A percentile compares a stretch with the other conserved stretches of the same genome.
phyloP scores from a whole-genome alignment of 2,329 filamentous ascomycete genomes.

The Ophiognomonia clavigignenti-juglandacearum region DNA sequence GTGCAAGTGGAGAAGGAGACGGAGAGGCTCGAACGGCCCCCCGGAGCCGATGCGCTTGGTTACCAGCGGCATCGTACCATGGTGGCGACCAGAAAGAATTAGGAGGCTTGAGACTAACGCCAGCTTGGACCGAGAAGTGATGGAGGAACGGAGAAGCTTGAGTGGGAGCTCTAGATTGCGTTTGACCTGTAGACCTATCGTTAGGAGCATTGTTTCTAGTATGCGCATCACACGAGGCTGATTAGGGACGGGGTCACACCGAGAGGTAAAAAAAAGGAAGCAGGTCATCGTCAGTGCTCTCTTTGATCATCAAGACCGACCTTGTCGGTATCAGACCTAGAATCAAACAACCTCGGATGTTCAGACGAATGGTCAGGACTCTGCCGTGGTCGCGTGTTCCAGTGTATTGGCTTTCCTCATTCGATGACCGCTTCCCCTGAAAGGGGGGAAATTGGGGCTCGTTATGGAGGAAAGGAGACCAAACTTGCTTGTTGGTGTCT shows the following conservation, averaged over 20 bases:
- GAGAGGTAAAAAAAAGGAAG: too few relatives aligned
- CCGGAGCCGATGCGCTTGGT: too few relatives aligned
- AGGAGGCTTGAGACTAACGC: background rate
- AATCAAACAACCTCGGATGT: slow-evolving; percentile 30
- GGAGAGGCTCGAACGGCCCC: slow-evolving; percentile 31
- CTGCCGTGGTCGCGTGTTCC: slow-evolving; percentile 13
- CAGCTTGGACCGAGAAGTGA: too few relatives aligned
- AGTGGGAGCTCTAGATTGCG: too few relatives aligned
- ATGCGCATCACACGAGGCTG: background rate
- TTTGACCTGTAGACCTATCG: too few relatives aligned
- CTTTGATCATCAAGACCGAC: slow-evolving; percentile 52
- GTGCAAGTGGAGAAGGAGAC: slow-evolving; percentile 45
- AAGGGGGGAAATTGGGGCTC: background rate
- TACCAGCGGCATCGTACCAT: slow-evolving; percentile 27
- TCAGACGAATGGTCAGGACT: slow-evolving; percentile 27
- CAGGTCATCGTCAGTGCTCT: slow-evolving; percentile 48
- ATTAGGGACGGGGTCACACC: too few relatives aligned
- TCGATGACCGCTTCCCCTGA: slow-evolving; percentile 14
- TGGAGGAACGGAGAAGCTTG: too few relatives aligned
- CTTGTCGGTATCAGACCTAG: slow-evolving; percentile 31
- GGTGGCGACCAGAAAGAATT: slow-evolving; percentile 9
- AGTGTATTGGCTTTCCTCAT: slow-evolving; percentile 24
- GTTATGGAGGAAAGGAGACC: background rate
- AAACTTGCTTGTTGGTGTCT: slow-evolving; percentile 20
- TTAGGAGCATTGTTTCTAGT: background rate